phyloP scores from a whole-genome alignment of 2,329 filamentous ascomycete species.

The Alternaria conjuncta region DNA sequence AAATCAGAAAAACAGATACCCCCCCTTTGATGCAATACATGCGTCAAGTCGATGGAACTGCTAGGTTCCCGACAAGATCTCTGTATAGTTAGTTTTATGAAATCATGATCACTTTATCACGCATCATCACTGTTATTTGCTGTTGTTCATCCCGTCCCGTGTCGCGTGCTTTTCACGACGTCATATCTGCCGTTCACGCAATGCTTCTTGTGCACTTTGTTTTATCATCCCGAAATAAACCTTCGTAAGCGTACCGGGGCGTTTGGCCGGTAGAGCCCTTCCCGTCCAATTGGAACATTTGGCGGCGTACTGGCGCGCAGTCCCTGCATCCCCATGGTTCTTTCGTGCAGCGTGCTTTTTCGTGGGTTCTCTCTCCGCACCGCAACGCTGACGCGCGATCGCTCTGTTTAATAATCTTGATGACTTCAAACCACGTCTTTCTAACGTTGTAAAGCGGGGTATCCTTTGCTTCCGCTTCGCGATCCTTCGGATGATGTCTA shows the following conservation, averaged over 20 bases:
- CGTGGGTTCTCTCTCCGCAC: background rate
- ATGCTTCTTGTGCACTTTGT: background rate
- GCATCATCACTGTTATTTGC: background rate
- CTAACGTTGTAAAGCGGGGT: background rate
- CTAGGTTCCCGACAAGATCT: background rate
- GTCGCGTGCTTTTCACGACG: background rate
- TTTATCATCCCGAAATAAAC: background rate
- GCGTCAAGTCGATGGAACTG: conserved; percentile 7
- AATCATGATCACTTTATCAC: background rate
- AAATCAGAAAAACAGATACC: conserved; percentile 39
- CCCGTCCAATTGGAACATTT: background rate
- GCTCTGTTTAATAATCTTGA: background rate
- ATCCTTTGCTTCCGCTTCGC: background rate
- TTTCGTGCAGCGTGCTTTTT: background rate
- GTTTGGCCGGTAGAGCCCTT: background rate
- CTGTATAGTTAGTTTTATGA: conserved; percentile 7
- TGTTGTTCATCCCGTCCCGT: background rate
- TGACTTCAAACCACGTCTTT: background rate
- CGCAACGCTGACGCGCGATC: background rate
- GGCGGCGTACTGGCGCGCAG: background rate
- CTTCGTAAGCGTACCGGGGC: background rate
- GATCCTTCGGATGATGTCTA: background rate
- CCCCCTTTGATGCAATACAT: conserved; percentile 8
- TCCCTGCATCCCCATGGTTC: background rate
- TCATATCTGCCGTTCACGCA: background rate